Evolutionary conservation across 106 monocot genomes (phyloP).

Genomic region (Dendrobium chrysotoxum): DNA sequence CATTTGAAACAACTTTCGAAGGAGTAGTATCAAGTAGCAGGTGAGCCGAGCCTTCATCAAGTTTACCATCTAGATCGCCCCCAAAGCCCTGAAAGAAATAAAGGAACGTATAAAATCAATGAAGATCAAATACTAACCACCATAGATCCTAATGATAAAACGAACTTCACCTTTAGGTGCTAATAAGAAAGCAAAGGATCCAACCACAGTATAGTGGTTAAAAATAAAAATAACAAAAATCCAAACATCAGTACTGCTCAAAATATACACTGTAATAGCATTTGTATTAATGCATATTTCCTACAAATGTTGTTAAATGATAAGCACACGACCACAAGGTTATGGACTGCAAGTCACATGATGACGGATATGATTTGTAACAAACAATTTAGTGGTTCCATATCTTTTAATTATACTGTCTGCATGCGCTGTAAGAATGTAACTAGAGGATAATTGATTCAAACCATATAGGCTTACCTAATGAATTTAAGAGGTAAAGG

Average conservation of each 20-base stretch:
- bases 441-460: not conserved
- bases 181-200: not conserved
- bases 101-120: not conserved
- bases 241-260: not conserved
- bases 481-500: not conserved
- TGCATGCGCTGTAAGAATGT: not conserved
- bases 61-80: constrained; percentile 62
- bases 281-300: not conserved
- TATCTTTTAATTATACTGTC: not conserved
- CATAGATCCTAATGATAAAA: not conserved
- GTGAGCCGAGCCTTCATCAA: constrained; percentile 81
- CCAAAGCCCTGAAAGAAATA: constrained; percentile 50
- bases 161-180: not conserved
- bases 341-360: not conserved
- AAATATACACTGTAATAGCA: not conserved
- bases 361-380: not conserved
- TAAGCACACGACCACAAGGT: not conserved
- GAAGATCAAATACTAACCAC: not conserved
- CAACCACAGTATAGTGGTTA: not conserved
- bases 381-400: not conserved
- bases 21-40: constrained; percentile 89
- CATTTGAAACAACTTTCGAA: constrained; percentile 94
- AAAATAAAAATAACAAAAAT: not conserved
- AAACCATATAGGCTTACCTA: not conserved
- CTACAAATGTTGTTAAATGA: not conserved